Evolutionary conservation across 148 eudicot genomes (phyloP).

Genomic region (Chenopodium formosanum): DNA sequence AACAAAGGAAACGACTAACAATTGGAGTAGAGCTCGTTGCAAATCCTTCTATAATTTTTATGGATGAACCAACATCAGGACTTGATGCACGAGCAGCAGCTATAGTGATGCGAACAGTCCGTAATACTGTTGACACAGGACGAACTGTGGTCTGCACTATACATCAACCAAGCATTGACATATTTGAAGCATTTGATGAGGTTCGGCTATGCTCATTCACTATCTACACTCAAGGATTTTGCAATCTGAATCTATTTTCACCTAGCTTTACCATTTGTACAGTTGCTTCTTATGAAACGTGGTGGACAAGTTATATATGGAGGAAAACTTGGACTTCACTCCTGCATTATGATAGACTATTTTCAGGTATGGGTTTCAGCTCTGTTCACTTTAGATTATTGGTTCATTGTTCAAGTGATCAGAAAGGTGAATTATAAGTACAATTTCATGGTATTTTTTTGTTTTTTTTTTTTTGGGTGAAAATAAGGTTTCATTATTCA

Average conservation of each 20-base stretch:
- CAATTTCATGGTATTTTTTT: too few relatives aligned
- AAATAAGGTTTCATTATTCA: too few relatives aligned
- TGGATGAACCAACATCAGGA: constrained; percentile 99
- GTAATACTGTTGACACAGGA: constrained; percentile 94
- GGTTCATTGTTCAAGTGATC: background rate
- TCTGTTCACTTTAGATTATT: background rate
- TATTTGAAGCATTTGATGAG: constrained; percentile 98
- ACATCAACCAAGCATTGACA: constrained; percentile 93
- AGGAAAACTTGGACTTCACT: constrained; percentile 76
- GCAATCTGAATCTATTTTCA: background rate
- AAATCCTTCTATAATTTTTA: constrained; percentile 90
- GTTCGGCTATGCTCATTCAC: constrained; percentile 28
- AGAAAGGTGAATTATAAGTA: background rate
- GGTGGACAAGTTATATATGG: constrained; percentile 88
- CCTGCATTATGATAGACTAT: constrained; percentile 61
- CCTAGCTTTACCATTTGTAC: constrained; percentile 14
- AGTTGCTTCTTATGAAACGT: constrained; percentile 93
- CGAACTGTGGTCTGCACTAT: constrained; percentile 96
- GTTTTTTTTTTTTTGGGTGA: too few relatives aligned
- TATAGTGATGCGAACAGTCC: constrained; percentile 89
- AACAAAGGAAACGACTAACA: constrained; percentile 85
- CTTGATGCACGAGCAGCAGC: constrained; percentile 98
- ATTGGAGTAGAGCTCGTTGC: constrained; percentile 96
- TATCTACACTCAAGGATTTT: constrained; percentile 6
- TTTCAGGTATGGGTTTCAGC: constrained; percentile 51